Base-by-base conservation (phyloP, 176 grass and related monocot species). In the Aegilops tauschii region DNA sequence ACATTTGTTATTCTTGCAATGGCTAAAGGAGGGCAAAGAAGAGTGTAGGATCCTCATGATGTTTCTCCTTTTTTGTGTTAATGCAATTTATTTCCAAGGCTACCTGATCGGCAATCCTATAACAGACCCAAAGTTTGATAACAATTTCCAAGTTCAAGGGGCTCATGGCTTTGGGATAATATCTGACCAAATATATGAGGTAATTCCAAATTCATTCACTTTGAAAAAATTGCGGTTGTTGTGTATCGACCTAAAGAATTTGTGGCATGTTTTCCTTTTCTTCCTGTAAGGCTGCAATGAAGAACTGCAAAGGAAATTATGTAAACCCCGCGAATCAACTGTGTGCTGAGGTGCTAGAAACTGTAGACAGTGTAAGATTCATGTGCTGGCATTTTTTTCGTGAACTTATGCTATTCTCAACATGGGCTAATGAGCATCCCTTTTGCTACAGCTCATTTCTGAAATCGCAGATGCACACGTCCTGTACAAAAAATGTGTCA, bases 81-180 rank as follows among this genome's bases (percentile, higher is more conserved):
- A 71, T 70, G 14, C 8, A 71, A 58, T 13, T 13, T 75, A 6
- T 80, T 86, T 86, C 39, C 62, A 90, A 82, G 92, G 92, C 50
- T 90, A 93, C 61, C 14, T 90, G 12, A 28, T 93, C 83, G 88
- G 92, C 62, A 93, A 87, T 70, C 85, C 92, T 17, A 18, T 42
- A 10, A 90, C 92, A 71, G 82, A 66, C 0, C 30, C 44, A 9
- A 69, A 66, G 5, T 27, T 52, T 18, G 92, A 93, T 80, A 3
- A 0, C 2, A 82, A 72, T 82, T 79, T 49, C 81, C n/a, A 4
- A 30, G 31, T 85, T 5, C 54, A 75, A 65, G 83, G 72, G 83
- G 68, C 88, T 80, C 85, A 93, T 85, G 85, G 88, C 12, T 29
- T 93, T 64, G 88, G 92, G 65, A 90, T 93, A 44, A 93, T 93